These are phyloP conservation scores for Mercurialis annua DNA, from an alignment of 345 rosid genomes.

Conservation along the genomic window DNA sequence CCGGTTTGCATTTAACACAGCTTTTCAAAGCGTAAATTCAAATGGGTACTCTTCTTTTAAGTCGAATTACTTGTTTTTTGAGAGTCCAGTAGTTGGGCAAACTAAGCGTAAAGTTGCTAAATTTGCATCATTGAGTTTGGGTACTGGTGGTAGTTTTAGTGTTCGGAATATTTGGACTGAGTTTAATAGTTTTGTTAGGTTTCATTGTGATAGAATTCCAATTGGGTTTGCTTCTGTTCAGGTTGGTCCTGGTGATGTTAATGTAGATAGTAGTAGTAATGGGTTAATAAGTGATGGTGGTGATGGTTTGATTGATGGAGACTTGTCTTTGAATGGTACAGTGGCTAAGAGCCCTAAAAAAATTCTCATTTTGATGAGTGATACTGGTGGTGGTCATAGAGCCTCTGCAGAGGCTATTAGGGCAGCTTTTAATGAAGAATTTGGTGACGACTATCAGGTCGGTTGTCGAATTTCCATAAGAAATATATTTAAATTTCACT, in stretches of 20 bases:
- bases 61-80: conserved; percentile 55
- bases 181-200: conserved; percentile 58
- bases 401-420: conserved; percentile 98
- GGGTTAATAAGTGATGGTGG: conserved; percentile 33
- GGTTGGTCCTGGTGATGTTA: conserved; percentile 41
- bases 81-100: conserved; percentile 24
- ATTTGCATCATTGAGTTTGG: conserved; percentile 48
- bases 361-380: conserved; percentile 97
- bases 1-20: conserved; percentile 41
- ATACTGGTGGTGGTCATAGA: conserved; percentile 98
- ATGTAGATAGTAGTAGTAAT: conserved; percentile 8
- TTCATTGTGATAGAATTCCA: conserved; percentile 77
- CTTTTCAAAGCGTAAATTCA: conserved; percentile 29
- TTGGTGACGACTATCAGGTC: conserved; percentile 94
- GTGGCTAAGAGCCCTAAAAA: conserved; percentile 60
- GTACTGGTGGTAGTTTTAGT: conserved; percentile 39
- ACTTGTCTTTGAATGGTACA: conserved; percentile 47
- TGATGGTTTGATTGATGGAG: conserved; percentile 55
- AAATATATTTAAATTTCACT: conserved; percentile 7
- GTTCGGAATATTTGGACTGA: conserved; percentile 47
- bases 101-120: conserved; percentile 33
- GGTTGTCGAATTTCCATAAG: conserved; percentile 20
- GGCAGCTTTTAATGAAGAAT: conserved; percentile 77
- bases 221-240: conserved; percentile 71
- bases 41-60: conserved; percentile 47